Percentiles rank a stretch among this genome's conserved stretches.
Conservation (phyloP, 2,329 filamentous ascomycete genomes). For the Aspergillus ibericus region DNA sequence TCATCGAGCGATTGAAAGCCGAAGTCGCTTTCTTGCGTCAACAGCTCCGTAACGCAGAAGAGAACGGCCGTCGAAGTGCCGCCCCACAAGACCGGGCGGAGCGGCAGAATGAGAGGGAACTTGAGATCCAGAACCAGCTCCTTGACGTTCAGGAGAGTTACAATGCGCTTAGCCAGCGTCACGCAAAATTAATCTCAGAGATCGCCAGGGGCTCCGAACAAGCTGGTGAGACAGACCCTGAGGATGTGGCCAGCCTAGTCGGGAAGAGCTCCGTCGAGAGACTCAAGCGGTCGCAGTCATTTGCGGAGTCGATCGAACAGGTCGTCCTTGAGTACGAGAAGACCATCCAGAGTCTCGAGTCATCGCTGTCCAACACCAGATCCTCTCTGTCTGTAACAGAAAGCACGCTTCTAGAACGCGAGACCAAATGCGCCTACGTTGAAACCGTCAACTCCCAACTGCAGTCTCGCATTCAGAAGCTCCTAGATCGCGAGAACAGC, state of each 20-base stretch:
- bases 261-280: slow-evolving; percentile 81
- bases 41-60: slow-evolving; percentile 83
- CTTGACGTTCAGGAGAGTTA: slow-evolving; percentile 95
- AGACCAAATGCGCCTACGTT: slow-evolving; percentile 88
- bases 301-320: slow-evolving; percentile 92
- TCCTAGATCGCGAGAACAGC: slow-evolving; percentile 85
- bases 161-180: slow-evolving; percentile 81
- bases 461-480: slow-evolving; percentile 84
- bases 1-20: slow-evolving; percentile 89
- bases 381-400: slow-evolving; percentile 81
- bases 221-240: slow-evolving; percentile 40
- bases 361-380: slow-evolving; percentile 85
- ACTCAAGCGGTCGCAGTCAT: slow-evolving; percentile 90
- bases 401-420: slow-evolving; percentile 83
- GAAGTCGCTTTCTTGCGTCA: slow-evolving; percentile 92
- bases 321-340: slow-evolving; percentile 98
- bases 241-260: slow-evolving; percentile 56
- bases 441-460: slow-evolving; percentile 91
- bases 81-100: slow-evolving; percentile 70
- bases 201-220: slow-evolving; percentile 80
- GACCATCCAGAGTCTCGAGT: slow-evolving; percentile 91
- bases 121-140: slow-evolving; percentile 89
- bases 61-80: slow-evolving; percentile 58
- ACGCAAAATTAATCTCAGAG: slow-evolving; percentile 93
- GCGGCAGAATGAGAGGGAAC: slow-evolving; percentile 78